Base-by-base conservation (phyloP, 441 rosid genomes). In the Hura crepitans region DNA sequence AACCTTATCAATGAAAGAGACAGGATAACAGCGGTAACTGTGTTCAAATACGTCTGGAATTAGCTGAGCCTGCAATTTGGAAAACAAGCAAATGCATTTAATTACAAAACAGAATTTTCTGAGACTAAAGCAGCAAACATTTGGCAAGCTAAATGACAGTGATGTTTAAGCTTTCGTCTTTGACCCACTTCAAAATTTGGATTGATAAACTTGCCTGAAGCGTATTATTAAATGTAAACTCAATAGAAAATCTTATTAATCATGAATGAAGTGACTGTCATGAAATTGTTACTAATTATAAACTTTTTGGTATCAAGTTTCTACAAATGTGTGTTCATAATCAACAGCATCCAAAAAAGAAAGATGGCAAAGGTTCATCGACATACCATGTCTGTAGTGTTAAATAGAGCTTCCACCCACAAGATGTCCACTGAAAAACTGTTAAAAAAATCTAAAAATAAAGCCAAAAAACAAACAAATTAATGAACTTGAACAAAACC, bases 1-100 rank as follows among this genome's bases (percentile, higher is more conserved):
- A 28, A 89, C 96, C 96, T 92, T 93, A 62, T 93, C 91, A 77
- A 90, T 82, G 79, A 89, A 90, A 71, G 96, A 79, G 64, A 86
- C 86, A 42, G 98, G 93, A 78, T 93, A 89, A 68, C 97, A 92
- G n/a, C 89, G 90, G 73, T 89, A 90, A 60, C 77, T 72, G 56
- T 82, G 87, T 74, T 86, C 87, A 64, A 92, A 92, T 47, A 75
- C 61, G n/a, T 27, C 69, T 50, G 50, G 67, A 31, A 75, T 47
- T 63, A 61, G 67, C 35, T 59, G 50, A 66, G 78, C 87, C 87
- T 85, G 80, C 54, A 78, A 68, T 74, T 54, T 72, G 63, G 62
- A 71, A 70, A 76, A 50, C 49, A 30, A 71, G 61, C 28, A 23
- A 46, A 12, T 25, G 37, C 45, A 64, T 4, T 22, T 10, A 60